Percentiles rank a stretch among this genome's conserved stretches.
phyloP scores from a whole-genome alignment of 441 rosid species.

The Croton setiger region DNA sequence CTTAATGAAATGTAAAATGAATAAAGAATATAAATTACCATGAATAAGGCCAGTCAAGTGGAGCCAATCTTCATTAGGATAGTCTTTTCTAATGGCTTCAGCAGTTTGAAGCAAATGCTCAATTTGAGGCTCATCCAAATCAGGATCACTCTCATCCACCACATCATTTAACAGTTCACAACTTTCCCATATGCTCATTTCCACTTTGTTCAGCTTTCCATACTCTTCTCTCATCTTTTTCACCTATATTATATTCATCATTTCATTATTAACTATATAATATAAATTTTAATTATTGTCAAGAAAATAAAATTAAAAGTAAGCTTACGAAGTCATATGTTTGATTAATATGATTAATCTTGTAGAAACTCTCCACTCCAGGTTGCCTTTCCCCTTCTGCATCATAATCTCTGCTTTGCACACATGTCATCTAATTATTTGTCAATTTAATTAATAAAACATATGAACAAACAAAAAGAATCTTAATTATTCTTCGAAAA shows the following conservation, averaged over 20 bases:
- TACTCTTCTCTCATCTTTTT: conserved; percentile 66
- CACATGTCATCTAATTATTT: neutral
- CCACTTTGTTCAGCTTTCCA: conserved; percentile 53
- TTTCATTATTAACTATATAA: neutral
- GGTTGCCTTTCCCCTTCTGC: conserved; percentile 66
- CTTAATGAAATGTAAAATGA: no score
- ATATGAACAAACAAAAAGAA: neutral
- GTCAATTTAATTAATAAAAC: neutral
- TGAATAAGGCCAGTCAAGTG: conserved; percentile 89
- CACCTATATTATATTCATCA: conserved; percentile 36
- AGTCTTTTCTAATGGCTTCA: conserved; percentile 79
- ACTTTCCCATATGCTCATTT: conserved; percentile 96
- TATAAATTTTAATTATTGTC: neutral
- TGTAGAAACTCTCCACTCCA: conserved; percentile 78
- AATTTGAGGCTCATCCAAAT: conserved; percentile 87
- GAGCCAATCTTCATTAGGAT: conserved; percentile 86
- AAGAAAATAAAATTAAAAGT: neutral
- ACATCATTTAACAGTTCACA: conserved; percentile 83
- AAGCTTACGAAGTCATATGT: conserved; percentile 69
- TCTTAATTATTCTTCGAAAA: neutral
- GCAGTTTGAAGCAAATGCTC: conserved; percentile 90
- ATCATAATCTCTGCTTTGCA: conserved; percentile 58
- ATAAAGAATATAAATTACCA: conserved; percentile 36
- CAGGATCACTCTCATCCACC: conserved; percentile 92
- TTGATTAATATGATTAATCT: conserved; percentile 65